A percentile compares a stretch with the other conserved stretches of the same genome.
These are phyloP conservation scores for Gaillardinia entomophila DNA, from an alignment of 805 yeast species.

Conservation along the genomic window DNA sequence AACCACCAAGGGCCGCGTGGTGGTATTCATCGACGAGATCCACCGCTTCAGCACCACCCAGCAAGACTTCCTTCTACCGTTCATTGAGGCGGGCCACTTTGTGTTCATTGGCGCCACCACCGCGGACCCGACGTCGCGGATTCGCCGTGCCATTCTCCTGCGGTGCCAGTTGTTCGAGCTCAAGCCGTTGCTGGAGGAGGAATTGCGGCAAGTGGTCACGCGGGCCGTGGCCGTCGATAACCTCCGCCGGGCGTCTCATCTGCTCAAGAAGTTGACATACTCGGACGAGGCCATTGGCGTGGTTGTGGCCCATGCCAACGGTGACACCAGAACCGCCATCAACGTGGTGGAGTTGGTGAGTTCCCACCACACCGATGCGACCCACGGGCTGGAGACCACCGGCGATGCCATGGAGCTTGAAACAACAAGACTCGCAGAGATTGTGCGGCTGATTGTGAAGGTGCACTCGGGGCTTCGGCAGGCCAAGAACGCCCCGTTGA, in stretches of 20 bases:
- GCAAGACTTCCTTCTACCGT: slow-evolving; percentile 82
- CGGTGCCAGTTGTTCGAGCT: slow-evolving; percentile 78
- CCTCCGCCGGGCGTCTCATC: slow-evolving; percentile 12
- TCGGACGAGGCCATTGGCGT: slow-evolving; percentile 7
- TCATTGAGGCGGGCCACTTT: slow-evolving; percentile 77
- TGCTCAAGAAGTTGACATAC: slow-evolving; percentile 8
- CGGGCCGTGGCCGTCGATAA: slow-evolving; percentile 48
- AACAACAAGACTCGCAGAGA: background rate
- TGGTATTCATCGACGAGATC: slow-evolving; percentile 86
- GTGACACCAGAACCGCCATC: slow-evolving; percentile 31
- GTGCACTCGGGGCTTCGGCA: slow-evolving; percentile 13
- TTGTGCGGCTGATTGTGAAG: slow-evolving; percentile 5
- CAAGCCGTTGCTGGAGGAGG: slow-evolving; percentile 43
- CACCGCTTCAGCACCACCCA: slow-evolving; percentile 83
- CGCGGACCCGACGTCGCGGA: slow-evolving; percentile 59
- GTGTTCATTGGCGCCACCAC: slow-evolving; percentile 94
- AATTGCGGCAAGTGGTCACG: slow-evolving; percentile 47
- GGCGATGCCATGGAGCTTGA: background rate
- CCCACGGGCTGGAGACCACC: background rate
- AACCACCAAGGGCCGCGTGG: slow-evolving; percentile 23
- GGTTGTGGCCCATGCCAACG: slow-evolving; percentile 14
- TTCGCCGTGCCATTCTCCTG: slow-evolving; percentile 77
- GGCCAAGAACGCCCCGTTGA: slow-evolving; percentile 9
- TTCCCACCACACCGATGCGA: slow-evolving; percentile 4
- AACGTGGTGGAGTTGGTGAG: slow-evolving; percentile 28